These are phyloP conservation scores for Digitaria exilis DNA, from an alignment of 202 grass and related monocot species.

Conservation along the genomic window DNA sequence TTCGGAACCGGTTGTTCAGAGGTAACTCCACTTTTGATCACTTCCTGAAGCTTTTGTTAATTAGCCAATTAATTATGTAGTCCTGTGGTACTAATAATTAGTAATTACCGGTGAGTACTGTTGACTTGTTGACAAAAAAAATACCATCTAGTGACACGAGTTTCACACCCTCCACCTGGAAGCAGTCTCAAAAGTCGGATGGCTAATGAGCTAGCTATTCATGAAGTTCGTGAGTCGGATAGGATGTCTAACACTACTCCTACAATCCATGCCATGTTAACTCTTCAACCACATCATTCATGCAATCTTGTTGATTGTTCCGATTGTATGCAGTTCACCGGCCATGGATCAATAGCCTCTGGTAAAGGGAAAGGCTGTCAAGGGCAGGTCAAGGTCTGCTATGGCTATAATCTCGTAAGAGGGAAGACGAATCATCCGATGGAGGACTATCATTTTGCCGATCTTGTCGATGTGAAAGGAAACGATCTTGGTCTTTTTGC, in stretches of 20 bases:
- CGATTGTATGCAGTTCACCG: conserved; percentile 43
- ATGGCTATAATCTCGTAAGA: conserved; percentile 73
- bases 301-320: conserved; percentile 5
- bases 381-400: conserved; percentile 58
- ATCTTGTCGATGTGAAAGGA: conserved; percentile 54
- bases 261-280: not conserved
- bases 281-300: not conserved
- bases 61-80: not conserved
- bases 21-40: conserved; percentile 35
- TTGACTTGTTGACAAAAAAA: conserved; percentile 12
- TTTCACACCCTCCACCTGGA: not conserved
- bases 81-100: not conserved
- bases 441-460: conserved; percentile 77
- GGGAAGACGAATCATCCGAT: conserved; percentile 82
- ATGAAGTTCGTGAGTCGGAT: not conserved
- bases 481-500: conserved; percentile 73
- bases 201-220: not conserved
- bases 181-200: not conserved
- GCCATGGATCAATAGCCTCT: conserved; percentile 44
- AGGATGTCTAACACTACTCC: not conserved
- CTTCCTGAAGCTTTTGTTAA: not conserved
- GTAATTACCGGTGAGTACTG: not conserved
- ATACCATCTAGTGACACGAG: not conserved
- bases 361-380: conserved; percentile 74
- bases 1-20: conserved; percentile 38